Evolutionary conservation across 2,329 filamentous ascomycete species (phyloP), one percentile per base, ranked within the genome.

Genomic region (Scolecobasidium constrictum): DNA sequence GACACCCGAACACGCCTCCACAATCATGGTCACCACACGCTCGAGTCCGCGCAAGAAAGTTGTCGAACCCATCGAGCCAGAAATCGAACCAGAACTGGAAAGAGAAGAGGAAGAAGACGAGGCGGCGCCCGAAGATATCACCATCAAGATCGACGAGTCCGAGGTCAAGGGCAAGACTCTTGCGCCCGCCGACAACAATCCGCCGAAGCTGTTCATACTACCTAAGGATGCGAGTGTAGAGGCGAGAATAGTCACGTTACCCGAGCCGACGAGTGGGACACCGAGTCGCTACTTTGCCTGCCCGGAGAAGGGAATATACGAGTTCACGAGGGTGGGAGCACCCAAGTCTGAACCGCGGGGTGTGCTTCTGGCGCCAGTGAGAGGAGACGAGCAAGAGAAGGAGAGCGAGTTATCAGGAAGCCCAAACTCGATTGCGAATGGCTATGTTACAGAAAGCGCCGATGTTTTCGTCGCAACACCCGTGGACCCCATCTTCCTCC

Each of bases 401-500:
- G 48, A 15, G 22, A 21, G n/a, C 18, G 39, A 26, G 6, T 34
- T 23, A 11, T 22, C 21, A 12, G n/a, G n/a, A n/a, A n/a, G n/a
- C n/a, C n/a, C n/a, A n/a, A 23, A 33, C 13, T 13, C 38, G 19
- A 35, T 41, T 3, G 50, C 52, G 22, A 12, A 43, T 7, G 76
- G 72, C 11, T 75, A 75, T 50, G 63, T 86, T 18, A 72, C 78
- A 23, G 78, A 79, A 53, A 72, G 71, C 35, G 78, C 86, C 23
- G 78, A 87, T 46, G 65, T 96, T n/a, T 82, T 83, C 53, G 64
- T 96, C 46, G 86, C 90, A 6, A 94, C 92, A 1, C 75, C 78
- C 2, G 69, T 94, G 43, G 92, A 98, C 59, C 74, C 85, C 4
- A 56, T 95, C 3, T 96, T 96, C 64, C 68, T 96, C 40, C 57